Evolutionary conservation across 2,329 filamentous ascomycete genomes (phyloP).

Genomic region (Fusarium xylarioides): DNA sequence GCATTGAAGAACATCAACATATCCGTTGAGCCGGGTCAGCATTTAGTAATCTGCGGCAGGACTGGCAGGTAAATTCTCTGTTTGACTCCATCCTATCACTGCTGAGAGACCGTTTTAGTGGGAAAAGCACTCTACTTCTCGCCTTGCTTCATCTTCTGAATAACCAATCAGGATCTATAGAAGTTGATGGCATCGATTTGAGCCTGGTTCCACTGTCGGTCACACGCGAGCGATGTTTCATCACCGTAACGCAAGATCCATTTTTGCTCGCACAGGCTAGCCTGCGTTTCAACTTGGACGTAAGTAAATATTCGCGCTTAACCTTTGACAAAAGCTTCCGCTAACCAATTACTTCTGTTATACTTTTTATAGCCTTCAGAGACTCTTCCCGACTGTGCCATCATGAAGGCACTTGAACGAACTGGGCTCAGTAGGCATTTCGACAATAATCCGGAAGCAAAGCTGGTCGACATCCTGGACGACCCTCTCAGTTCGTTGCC

Average conservation of each 20-base stretch:
- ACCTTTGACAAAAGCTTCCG: no score
- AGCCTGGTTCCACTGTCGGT: fast-evolving
- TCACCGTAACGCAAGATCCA: background rate
- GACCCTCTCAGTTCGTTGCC: background rate
- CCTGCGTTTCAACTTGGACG: background rate
- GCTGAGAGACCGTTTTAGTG: background rate
- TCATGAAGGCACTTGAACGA: background rate
- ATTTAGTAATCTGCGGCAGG: background rate
- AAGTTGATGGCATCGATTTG: background rate
- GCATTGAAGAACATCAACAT: background rate
- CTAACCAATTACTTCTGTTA: no score
- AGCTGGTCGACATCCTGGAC: background rate
- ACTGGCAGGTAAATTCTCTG: background rate
- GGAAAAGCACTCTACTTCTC: background rate
- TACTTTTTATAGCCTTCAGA: background rate
- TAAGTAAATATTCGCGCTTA: background rate
- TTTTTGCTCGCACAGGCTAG: background rate
- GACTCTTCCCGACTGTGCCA: fast-evolving
- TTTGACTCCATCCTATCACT: background rate
- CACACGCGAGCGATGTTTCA: background rate
- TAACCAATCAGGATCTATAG: background rate
- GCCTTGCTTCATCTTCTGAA: background rate
- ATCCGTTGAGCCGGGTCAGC: background rate
- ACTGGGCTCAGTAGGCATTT: background rate
- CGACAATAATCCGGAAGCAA: fast-evolving